These are phyloP conservation scores for Neurospora sp. DNA, from an alignment of 495 filamentous ascomycete species.

Conservation along the genomic window DNA sequence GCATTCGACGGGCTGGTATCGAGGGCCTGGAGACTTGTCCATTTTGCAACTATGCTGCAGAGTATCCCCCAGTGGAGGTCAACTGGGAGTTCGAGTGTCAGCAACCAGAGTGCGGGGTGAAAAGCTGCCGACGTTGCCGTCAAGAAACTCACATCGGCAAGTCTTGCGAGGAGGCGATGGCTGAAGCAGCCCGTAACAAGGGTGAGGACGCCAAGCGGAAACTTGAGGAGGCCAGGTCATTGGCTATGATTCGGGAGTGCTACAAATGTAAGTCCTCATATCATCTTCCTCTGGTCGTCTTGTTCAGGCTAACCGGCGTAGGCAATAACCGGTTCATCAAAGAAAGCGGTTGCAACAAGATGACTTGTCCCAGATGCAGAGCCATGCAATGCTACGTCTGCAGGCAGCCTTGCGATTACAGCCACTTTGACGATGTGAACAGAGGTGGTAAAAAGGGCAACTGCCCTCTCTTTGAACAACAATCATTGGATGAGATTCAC, in stretches of 20 bases:
- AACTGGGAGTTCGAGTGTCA: slow-evolving; percentile 69
- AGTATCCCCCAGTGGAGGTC: slow-evolving; percentile 54
- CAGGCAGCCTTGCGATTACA: slow-evolving; percentile 45
- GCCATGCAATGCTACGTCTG: slow-evolving; percentile 68
- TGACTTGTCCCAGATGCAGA: slow-evolving; percentile 50
- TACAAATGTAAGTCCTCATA: slow-evolving; percentile 41
- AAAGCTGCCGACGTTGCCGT: slow-evolving; percentile 68
- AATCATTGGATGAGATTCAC: slow-evolving; percentile 43
- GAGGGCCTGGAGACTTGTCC: slow-evolving; percentile 63
- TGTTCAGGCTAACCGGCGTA: slow-evolving; percentile 21
- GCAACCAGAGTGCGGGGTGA: slow-evolving; percentile 51
- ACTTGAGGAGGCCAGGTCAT: slow-evolving; percentile 78
- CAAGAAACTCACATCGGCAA: slow-evolving; percentile 63
- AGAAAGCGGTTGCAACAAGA: slow-evolving; percentile 75
- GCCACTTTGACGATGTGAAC: slow-evolving; percentile 39
- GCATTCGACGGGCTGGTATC: slow-evolving; percentile 53
- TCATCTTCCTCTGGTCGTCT: background rate
- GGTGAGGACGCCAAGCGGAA: slow-evolving; percentile 47
- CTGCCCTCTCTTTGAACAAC: slow-evolving; percentile 58
- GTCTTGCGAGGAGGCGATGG: slow-evolving; percentile 53
- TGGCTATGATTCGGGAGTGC: slow-evolving; percentile 67
- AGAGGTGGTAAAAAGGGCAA: slow-evolving; percentile 38
- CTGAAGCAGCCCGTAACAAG: slow-evolving; percentile 39
- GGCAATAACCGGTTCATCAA: slow-evolving; percentile 60
- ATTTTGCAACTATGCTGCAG: slow-evolving; percentile 73